Evolutionary conservation across 441 rosid genomes (phyloP).

Genomic region (Gossypium trilobum): DNA sequence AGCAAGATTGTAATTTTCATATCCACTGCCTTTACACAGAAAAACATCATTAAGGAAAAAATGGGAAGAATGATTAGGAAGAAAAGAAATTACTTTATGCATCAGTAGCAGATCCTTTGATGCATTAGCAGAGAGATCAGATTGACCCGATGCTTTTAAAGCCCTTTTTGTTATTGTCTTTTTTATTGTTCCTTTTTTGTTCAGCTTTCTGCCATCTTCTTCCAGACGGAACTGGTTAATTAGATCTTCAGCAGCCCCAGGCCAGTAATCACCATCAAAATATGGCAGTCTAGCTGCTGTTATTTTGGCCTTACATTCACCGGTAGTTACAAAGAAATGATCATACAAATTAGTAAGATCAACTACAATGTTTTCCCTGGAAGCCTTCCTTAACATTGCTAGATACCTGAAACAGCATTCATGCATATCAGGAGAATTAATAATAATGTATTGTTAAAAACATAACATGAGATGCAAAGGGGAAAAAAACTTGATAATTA

Average conservation of each 20-base stretch:
- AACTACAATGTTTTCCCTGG: conserved; percentile 77
- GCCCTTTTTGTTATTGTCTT: conserved; percentile 90
- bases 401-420: conserved; percentile 58
- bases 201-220: conserved; percentile 90
- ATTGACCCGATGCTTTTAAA: conserved; percentile 92
- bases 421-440: conserved; percentile 4
- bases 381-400: conserved; percentile 80
- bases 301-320: conserved; percentile 87
- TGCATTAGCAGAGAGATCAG: conserved; percentile 89
- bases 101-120: conserved; percentile 91
- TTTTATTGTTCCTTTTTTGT: conserved; percentile 77
- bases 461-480: background rate
- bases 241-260: conserved; percentile 98
- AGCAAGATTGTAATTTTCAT: background rate
- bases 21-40: background rate
- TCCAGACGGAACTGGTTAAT: conserved; percentile 89
- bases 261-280: conserved; percentile 99
- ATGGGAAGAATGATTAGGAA: conserved; percentile 13
- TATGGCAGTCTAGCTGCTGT: conserved; percentile 98
- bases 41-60: background rate
- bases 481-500: background rate
- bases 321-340: conserved; percentile 76
- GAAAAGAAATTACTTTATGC: conserved; percentile 63
- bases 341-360: conserved; percentile 86
- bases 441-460: background rate